phyloP scores from a whole-genome alignment of 2,329 filamentous ascomycete species.

The Shiraia bambusicola region DNA sequence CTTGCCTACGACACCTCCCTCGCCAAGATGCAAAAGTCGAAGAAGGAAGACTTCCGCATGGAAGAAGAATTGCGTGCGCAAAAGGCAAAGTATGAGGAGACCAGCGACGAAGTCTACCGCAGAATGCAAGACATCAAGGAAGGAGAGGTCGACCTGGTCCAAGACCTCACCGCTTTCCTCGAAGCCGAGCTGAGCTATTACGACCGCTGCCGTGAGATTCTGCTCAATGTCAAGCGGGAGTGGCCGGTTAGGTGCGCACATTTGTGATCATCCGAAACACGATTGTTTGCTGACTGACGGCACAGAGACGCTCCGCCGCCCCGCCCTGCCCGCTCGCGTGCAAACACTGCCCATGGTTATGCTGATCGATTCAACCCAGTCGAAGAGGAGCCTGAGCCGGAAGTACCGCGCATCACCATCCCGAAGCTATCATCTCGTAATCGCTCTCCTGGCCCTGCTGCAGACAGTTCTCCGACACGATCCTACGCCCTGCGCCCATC shows the following conservation, averaged over 20 bases:
- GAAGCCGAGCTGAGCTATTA: slow-evolving; percentile 90
- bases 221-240: slow-evolving; percentile 67
- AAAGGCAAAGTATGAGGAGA: slow-evolving; percentile 95
- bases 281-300: slow-evolving; percentile 17
- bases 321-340: slow-evolving; percentile 57
- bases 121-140: slow-evolving; percentile 98
- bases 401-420: slow-evolving; percentile 52
- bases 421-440: slow-evolving; percentile 47
- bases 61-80: slow-evolving; percentile 90
- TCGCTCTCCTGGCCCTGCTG: slow-evolving; percentile 37
- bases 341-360: slow-evolving; percentile 65
- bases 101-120: slow-evolving; percentile 84
- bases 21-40: slow-evolving; percentile 87
- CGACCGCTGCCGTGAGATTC: slow-evolving; percentile 83
- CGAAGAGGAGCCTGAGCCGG: slow-evolving; percentile 57
- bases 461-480: slow-evolving; percentile 31
- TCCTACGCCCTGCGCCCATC: slow-evolving; percentile 49
- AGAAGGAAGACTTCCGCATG: slow-evolving; percentile 88
- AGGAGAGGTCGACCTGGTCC: slow-evolving; percentile 78
- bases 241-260: slow-evolving; percentile 63
- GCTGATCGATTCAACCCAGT: slow-evolving; percentile 59
- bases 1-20: slow-evolving; percentile 89
- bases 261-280: slow-evolving; percentile 1
- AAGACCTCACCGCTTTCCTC: slow-evolving; percentile 76
- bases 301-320: slow-evolving; percentile 33